Conservation (phyloP, 139 green algal genomes). For the Chlorella ohadii region DNA sequence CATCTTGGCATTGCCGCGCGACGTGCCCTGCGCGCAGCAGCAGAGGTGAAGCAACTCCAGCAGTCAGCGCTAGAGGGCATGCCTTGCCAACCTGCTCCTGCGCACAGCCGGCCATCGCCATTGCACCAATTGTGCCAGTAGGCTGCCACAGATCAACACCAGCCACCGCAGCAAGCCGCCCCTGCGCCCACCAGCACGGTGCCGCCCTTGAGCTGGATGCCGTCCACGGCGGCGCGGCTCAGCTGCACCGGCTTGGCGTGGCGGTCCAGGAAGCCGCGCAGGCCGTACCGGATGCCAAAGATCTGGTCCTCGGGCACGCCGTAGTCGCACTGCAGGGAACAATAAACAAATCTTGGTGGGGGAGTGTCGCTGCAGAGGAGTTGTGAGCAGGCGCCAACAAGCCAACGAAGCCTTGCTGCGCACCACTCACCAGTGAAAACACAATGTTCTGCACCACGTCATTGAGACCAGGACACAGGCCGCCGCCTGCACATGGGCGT, state of each 20-base stretch:
- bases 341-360: too few relatives aligned
- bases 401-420: too few relatives aligned
- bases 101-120: neutral
- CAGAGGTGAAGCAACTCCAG: too few relatives aligned
- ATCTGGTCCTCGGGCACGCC: slow-evolving; percentile 89
- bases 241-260: slow-evolving; percentile 88
- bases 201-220: slow-evolving; percentile 95
- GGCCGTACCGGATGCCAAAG: slow-evolving; percentile 92
- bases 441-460: slow-evolving; percentile 95
- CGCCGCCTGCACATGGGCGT: slow-evolving; percentile 82
- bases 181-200: slow-evolving; percentile 79
- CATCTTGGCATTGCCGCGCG: slow-evolving; percentile 91
- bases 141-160: too few relatives aligned
- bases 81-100: neutral
- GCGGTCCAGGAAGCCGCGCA: slow-evolving; percentile 92
- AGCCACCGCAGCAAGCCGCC: too few relatives aligned
- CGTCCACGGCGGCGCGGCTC: slow-evolving; percentile 77
- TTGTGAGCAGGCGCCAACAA: too few relatives aligned
- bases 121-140: too few relatives aligned
- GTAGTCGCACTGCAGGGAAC: slow-evolving; percentile 75
- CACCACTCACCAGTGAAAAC: slow-evolving; percentile 69
- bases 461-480: slow-evolving; percentile 96
- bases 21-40: slow-evolving; percentile 80
- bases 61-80: neutral
- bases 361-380: too few relatives aligned